Evolutionary conservation across 2,329 filamentous ascomycete species (phyloP).

Genomic region (Phoma sp.): DNA sequence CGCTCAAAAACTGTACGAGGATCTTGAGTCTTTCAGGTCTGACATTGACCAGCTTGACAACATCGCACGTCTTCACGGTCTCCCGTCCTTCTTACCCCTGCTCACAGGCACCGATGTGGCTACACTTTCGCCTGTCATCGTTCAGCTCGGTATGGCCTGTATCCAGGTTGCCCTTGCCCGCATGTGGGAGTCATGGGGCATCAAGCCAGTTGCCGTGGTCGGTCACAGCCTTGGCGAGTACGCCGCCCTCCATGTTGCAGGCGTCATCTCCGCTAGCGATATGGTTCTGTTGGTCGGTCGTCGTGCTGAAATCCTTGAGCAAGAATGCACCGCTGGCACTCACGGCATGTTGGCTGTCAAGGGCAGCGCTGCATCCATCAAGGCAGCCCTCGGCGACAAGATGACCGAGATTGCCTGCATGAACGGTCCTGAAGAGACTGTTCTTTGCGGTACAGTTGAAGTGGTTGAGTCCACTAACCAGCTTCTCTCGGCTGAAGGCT

Average conservation of each 20-base stretch:
- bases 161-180: constrained; percentile 60
- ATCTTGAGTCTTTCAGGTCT: constrained; percentile 54
- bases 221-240: constrained; percentile 74
- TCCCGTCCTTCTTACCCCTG: constrained; percentile 58
- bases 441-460: constrained; percentile 68
- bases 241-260: constrained; percentile 72
- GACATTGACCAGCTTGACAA: constrained; percentile 59
- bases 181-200: constrained; percentile 60
- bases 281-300: constrained; percentile 74
- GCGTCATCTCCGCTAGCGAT: constrained; percentile 72
- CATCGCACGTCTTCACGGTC: constrained; percentile 52
- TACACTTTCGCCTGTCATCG: constrained; percentile 58
- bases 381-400: constrained; percentile 57
- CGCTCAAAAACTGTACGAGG: constrained; percentile 57
- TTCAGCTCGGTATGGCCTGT: constrained; percentile 60
- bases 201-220: constrained; percentile 61
- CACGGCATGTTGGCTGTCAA: constrained; percentile 71
- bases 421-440: constrained; percentile 76
- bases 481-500: constrained; percentile 57
- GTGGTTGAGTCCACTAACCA: constrained; percentile 63
- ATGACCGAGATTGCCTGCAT: constrained; percentile 70
- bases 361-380: constrained; percentile 58
- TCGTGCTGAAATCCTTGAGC: constrained; percentile 68
- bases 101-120: constrained; percentile 56
- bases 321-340: constrained; percentile 68